Base-by-base conservation (phyloP, 441 rosid genomes). In the Eruca vesicaria region DNA sequence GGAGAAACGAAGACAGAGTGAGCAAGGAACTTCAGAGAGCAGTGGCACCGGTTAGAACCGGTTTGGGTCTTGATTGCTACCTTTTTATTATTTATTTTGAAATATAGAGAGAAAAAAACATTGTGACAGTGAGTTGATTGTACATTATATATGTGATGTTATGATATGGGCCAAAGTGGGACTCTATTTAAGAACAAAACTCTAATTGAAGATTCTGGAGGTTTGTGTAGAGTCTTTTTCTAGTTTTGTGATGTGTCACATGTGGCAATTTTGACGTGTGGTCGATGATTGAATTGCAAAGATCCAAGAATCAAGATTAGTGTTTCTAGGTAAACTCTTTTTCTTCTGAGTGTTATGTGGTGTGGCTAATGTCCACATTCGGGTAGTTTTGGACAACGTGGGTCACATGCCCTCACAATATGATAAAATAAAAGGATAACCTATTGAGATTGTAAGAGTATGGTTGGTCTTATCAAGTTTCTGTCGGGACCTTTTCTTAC, bases 1-100 rank as follows among this genome's bases (percentile, higher is more conserved):
- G 70, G 98, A 91, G 72, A 90, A 95, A 79, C 83, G 95, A 68
- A 78, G 97, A 81, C 99, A 88, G 66, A 86, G 77, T 19, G 93
- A 89, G 53, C 90, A 84, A 71, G 96, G 88, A 43, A 88, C 94
- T 69, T 86, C 81, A 5, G 98, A 95, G 71, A 95, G 89, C 63
- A 78, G 43, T 66, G 73, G 79, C 2, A 87, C 83, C 16, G 85
- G 89, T 23, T 87, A 87, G 70, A 28, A 21, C 48, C 71, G 59
- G 68, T 67, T 38, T 60, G 71, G 55, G 71, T 71, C 31, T 14
- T 19, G 0, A 52, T n/a, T n/a, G n/a, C n/a, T 20, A 18, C 23
- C 14, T 21, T 68, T 78, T 72, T 78, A 55, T 64, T 66, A 71
- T 66, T 77, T 67, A 67, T 78, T 72, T 45, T 67, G 55, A 78